These are phyloP conservation scores for Mycosphaerella arachidis DNA, from an alignment of 2,329 filamentous ascomycete genomes.

Conservation along the genomic window DNA sequence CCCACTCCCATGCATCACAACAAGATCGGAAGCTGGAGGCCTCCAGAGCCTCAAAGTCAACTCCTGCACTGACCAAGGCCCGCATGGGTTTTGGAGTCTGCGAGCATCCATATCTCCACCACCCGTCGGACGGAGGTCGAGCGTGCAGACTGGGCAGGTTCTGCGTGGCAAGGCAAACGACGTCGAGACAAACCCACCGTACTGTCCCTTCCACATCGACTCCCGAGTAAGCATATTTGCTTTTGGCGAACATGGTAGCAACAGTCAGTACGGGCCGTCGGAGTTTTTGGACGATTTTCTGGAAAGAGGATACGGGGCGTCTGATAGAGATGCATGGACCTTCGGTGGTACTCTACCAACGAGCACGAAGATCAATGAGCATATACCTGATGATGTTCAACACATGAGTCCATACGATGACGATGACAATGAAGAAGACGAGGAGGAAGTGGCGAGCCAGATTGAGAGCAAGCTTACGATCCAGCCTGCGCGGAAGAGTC, in stretches of 20 bases:
- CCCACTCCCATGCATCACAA: constrained; percentile 22
- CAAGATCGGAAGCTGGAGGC: constrained; percentile 7
- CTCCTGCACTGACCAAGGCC: constrained; percentile 27
- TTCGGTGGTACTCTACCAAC: constrained; percentile 30
- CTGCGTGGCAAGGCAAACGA: constrained; percentile 13
- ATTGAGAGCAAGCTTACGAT: constrained; percentile 26
- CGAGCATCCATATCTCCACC: constrained; percentile 11
- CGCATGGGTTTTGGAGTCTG: constrained; percentile 40
- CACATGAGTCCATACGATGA: constrained; percentile 3
- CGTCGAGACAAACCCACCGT: constrained; percentile 82
- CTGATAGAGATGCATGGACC: constrained; percentile 25
- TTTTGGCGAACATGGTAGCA: constrained; percentile 41
- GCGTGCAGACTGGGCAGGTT: neutral
- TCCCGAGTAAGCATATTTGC: constrained; percentile 74
- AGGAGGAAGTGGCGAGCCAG: constrained; percentile 20
- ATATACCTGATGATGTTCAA: constrained; percentile 8
- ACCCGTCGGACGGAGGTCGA: neutral
- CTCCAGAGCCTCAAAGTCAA: constrained; percentile 6
- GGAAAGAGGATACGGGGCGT: constrained; percentile 21
- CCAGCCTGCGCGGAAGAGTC: constrained; percentile 13
- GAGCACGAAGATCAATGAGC: constrained; percentile 29
- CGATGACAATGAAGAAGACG: constrained; percentile 8
- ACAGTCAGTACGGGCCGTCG: constrained; percentile 13
- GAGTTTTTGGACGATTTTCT: constrained; percentile 14
- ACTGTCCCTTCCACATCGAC: constrained; percentile 94